phyloP scores from a whole-genome alignment of 2,329 filamentous ascomycete genomes.

The Fusarium sulawesiense region DNA sequence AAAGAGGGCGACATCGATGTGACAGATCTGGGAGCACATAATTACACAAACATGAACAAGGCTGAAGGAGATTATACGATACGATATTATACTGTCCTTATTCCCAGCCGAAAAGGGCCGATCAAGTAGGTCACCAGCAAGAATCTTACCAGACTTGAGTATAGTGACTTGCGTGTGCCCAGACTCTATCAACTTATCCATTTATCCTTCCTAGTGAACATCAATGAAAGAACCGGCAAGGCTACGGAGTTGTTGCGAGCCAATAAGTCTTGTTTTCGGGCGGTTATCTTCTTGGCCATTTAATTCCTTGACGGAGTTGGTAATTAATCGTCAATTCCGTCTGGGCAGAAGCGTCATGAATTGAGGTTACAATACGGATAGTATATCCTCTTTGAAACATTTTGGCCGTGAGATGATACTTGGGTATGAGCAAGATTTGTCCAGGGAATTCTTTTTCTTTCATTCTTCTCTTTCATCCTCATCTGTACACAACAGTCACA shows the following conservation, averaged over 20 bases:
- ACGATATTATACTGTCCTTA: neutral
- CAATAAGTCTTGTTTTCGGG: constrained; percentile 30
- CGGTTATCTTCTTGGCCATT: constrained; percentile 33
- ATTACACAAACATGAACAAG: constrained; percentile 22
- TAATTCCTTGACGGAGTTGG: constrained; percentile 20
- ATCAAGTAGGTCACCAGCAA: constrained; percentile 10
- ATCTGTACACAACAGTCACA: constrained; percentile 5
- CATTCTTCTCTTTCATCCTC: neutral
- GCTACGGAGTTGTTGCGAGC: constrained; percentile 14
- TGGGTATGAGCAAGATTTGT: neutral
- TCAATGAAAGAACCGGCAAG: constrained; percentile 9
- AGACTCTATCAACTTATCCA: constrained; percentile 2
- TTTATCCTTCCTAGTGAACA: constrained; percentile 8
- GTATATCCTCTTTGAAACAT: neutral
- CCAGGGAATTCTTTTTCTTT: neutral
- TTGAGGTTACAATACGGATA: neutral
- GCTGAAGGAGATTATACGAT: constrained; percentile 10
- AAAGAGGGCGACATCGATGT: constrained; percentile 26
- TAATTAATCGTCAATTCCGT: constrained; percentile 26
- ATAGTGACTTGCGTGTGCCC: constrained; percentile 15
- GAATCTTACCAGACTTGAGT: neutral
- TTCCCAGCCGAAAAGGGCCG: constrained; percentile 27
- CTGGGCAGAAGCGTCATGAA: constrained; percentile 15
- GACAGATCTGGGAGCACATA: constrained; percentile 30
- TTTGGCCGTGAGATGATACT: neutral